Evolutionary conservation across 2,329 filamentous ascomycete genomes (phyloP).

Genomic region (Aspergillus bombycis): DNA sequence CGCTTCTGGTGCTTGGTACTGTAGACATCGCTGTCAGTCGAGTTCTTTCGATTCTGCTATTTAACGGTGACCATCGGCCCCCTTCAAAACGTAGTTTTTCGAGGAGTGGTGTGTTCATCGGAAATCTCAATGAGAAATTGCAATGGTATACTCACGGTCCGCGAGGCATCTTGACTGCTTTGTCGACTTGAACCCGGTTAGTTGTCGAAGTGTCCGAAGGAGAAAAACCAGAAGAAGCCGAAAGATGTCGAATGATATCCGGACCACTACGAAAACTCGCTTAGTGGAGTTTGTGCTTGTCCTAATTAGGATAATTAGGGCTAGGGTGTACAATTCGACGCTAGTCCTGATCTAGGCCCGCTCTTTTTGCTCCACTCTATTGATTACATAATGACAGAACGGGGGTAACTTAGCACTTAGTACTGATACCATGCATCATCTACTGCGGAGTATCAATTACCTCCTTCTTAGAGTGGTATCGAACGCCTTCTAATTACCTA

Average conservation of each 20-base stretch:
- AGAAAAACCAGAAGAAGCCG: constrained; percentile 25
- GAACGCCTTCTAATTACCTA: constrained; percentile 10
- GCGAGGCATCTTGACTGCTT: constrained; percentile 56
- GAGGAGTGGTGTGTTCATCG: neutral
- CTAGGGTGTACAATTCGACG: constrained; percentile 31
- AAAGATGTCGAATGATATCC: constrained; percentile 24
- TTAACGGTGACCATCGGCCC: neutral
- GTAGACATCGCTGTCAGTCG: constrained; percentile 37
- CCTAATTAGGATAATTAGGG: constrained; percentile 1
- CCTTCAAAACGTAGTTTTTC: neutral
- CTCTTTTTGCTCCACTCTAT: neutral
- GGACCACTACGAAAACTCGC: constrained; percentile 32
- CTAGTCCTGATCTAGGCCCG: constrained; percentile 30
- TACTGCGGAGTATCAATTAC: neutral
- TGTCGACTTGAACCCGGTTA: constrained; percentile 42
- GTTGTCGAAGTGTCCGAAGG: constrained; percentile 42
- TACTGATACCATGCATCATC: no score
- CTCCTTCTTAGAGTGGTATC: neutral
- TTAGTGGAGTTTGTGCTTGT: constrained; percentile 34
- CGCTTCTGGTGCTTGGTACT: constrained; percentile 99
- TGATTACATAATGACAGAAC: constrained; percentile 4
- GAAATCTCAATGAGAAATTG: neutral
- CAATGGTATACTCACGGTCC: constrained; percentile 56
- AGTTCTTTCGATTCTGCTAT: constrained; percentile 5
- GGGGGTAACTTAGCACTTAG: neutral